Evolutionary conservation across 2,329 filamentous ascomycete genomes (phyloP).

Genomic region (Daldinia sp.): DNA sequence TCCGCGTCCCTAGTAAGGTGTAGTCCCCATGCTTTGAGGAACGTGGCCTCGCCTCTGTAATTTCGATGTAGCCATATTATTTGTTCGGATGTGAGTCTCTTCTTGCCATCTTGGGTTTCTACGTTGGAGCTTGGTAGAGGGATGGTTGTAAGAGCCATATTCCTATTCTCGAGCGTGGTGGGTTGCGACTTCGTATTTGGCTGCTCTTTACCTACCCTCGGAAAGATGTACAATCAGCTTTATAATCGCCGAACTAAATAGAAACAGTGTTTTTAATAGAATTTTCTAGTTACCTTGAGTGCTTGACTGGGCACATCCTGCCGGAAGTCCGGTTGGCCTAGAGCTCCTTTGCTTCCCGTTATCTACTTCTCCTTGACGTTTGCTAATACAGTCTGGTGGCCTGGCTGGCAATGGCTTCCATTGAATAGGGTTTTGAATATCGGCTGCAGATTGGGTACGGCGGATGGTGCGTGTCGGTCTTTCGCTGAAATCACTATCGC

Average conservation of each 20-base stretch:
- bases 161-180: background rate
- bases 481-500: background rate
- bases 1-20: slow-evolving; percentile 17
- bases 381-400: background rate
- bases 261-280: background rate
- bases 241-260: background rate
- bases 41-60: slow-evolving; percentile 32
- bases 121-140: background rate
- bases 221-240: background rate
- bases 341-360: slow-evolving; percentile 6
- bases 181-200: background rate
- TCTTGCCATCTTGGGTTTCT: background rate
- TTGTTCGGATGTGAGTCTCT: slow-evolving; percentile 20
- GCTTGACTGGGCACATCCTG: background rate
- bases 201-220: background rate
- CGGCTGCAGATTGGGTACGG: slow-evolving; percentile 9
- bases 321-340: background rate
- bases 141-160: background rate
- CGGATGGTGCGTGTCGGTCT: background rate
- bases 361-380: background rate
- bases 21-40: slow-evolving; percentile 31
- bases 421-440: background rate
- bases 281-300: background rate
- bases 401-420: slow-evolving; percentile 25
- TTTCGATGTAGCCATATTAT: slow-evolving; percentile 31